Conservation (phyloP, 805 yeast species). For the Saccharomycopsis lassenensis region DNA sequence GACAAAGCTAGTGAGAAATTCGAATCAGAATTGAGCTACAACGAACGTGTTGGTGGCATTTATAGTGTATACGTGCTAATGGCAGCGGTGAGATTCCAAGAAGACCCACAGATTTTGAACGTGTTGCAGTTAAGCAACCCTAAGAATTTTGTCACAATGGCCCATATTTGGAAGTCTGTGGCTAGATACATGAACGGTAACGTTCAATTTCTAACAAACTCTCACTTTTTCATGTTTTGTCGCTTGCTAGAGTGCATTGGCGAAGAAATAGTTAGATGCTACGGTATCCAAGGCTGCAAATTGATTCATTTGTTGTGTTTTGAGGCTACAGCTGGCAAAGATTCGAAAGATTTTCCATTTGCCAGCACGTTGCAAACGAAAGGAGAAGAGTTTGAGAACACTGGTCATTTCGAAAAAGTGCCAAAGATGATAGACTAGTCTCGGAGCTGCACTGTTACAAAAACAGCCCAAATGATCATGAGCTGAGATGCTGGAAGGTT, state of each 20-base stretch:
- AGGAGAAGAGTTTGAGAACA: slow-evolving; percentile 65
- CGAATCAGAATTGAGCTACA: slow-evolving; percentile 56
- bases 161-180: slow-evolving; percentile 72
- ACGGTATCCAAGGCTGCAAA: slow-evolving; percentile 64
- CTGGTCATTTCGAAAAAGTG: slow-evolving; percentile 33
- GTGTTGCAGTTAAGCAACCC: slow-evolving; percentile 40
- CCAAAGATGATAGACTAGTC: too few relatives aligned
- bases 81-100: slow-evolving; percentile 7
- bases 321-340: slow-evolving; percentile 43
- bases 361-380: slow-evolving; percentile 67
- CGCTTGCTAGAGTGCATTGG: slow-evolving; percentile 93
- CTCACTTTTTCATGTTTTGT: slow-evolving; percentile 61
- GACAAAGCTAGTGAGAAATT: slow-evolving; percentile 23
- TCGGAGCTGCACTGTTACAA: too few relatives aligned
- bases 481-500: too few relatives aligned
- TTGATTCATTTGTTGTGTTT: slow-evolving; percentile 36
- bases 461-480: too few relatives aligned
- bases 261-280: slow-evolving; percentile 38
- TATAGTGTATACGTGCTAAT: slow-evolving; percentile 69
- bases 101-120: neutral
- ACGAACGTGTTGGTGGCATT: slow-evolving; percentile 83
- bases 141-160: slow-evolving; percentile 59
- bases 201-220: slow-evolving; percentile 39
- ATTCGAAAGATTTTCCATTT: slow-evolving; percentile 51
- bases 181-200: slow-evolving; percentile 61